These are phyloP conservation scores for Talaromyces sp. DNA, from an alignment of 2,329 filamentous ascomycete species.

Conservation along the genomic window DNA sequence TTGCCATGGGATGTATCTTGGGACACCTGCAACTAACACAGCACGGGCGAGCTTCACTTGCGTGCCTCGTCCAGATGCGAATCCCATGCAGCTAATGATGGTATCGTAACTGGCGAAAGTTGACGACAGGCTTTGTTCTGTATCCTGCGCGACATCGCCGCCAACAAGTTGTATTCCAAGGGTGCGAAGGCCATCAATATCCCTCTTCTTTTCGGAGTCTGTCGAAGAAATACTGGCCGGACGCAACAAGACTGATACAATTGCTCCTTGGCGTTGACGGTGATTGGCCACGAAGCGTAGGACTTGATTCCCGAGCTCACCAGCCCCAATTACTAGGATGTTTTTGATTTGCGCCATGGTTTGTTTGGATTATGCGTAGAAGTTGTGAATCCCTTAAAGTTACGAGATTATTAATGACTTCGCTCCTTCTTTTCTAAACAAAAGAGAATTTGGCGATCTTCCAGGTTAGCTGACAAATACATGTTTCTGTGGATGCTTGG, in stretches of 20 bases:
- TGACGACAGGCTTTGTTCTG: neutral
- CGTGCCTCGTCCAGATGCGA: conserved; percentile 49
- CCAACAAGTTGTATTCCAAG: neutral
- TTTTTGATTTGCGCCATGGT: neutral
- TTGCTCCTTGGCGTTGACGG: neutral
- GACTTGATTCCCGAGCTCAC: conserved; percentile 2
- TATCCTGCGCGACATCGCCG: neutral
- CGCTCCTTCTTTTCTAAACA: neutral
- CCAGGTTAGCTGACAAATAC: neutral
- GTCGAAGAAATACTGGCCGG: neutral
- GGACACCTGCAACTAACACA: conserved; percentile 45
- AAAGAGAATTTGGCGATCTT: no score
- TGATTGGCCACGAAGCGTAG: neutral
- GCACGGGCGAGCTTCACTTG: conserved; percentile 55
- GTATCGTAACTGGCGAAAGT: neutral
- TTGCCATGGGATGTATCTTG: conserved; percentile 64
- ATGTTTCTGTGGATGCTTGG: neutral
- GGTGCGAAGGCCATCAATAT: neutral
- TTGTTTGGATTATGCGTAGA: neutral
- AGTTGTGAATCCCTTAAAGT: neutral
- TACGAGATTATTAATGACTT: neutral
- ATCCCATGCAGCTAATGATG: conserved; percentile 58
- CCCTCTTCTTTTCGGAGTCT: neutral
- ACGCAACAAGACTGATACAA: conserved; percentile 2
- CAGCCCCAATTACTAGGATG: conserved; percentile 5